Conservation (phyloP, 2,329 filamentous ascomycete species). For the Stachybotrys chlorohalonatus region DNA sequence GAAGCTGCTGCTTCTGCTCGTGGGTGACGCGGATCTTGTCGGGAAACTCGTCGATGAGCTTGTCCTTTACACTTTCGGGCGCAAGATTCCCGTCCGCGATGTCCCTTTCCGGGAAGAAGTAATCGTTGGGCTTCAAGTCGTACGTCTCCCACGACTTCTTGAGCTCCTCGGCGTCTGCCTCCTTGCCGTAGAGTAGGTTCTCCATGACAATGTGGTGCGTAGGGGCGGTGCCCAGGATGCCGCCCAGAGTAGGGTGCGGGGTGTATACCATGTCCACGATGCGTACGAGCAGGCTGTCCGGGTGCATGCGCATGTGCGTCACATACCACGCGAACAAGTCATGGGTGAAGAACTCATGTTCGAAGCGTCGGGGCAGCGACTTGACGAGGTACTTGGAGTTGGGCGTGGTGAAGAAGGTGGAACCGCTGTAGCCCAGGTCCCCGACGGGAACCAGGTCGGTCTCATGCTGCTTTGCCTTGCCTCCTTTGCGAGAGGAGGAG, state of each 20-base stretch:
- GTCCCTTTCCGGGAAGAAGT: conserved; percentile 69
- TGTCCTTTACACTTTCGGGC: conserved; percentile 54
- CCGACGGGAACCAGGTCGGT: conserved; percentile 46
- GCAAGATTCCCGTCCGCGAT: conserved; percentile 55
- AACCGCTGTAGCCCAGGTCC: conserved; percentile 66
- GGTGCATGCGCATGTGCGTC: conserved; percentile 51
- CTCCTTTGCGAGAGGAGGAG: conserved; percentile 12
- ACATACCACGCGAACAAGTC: conserved; percentile 58
- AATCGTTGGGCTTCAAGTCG: conserved; percentile 65
- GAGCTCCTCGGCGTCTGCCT: conserved; percentile 26
- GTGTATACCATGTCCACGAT: conserved; percentile 62
- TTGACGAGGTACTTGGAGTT: conserved; percentile 64
- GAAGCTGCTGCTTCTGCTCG: conserved; percentile 46
- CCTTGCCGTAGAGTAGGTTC: conserved; percentile 57
- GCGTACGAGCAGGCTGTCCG: conserved; percentile 55
- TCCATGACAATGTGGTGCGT: conserved; percentile 73
- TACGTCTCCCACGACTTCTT: conserved; percentile 54
- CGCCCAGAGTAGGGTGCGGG: conserved; percentile 47
- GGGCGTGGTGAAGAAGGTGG: conserved; percentile 62
- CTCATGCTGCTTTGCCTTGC: conserved; percentile 21
- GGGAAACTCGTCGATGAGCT: conserved; percentile 58
- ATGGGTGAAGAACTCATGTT: conserved; percentile 60
- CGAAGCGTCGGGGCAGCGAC: conserved; percentile 59
- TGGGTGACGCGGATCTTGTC: conserved; percentile 52
- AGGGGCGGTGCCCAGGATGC: conserved; percentile 50